Conservation (phyloP, 345 rosid species). For the Linum trigynum region DNA sequence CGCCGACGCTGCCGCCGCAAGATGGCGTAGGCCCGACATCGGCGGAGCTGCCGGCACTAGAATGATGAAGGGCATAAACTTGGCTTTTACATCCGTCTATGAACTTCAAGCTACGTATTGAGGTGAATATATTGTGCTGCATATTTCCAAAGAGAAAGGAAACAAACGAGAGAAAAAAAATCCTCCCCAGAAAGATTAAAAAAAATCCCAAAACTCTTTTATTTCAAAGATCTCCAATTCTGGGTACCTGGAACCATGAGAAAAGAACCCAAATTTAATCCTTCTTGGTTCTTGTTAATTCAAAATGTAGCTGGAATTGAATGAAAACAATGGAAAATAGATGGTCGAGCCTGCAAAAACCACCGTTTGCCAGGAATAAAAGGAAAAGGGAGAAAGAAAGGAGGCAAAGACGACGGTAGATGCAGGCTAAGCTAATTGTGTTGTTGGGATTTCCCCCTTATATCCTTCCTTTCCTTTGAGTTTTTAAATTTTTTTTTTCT, state of each 20-base stretch:
- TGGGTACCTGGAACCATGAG: not conserved
- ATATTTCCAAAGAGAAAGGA: conserved; percentile 25
- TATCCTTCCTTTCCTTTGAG: not conserved
- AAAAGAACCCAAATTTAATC: not conserved
- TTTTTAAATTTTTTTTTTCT: not conserved
- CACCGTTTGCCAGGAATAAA: conserved; percentile 12
- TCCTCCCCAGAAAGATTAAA: no score
- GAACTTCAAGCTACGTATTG: conserved; percentile 82
- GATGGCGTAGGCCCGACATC: conserved; percentile 11
- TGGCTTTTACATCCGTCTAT: conserved; percentile 81
- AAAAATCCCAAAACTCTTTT: no score
- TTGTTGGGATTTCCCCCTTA: not conserved
- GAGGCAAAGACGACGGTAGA: conserved; percentile 15
- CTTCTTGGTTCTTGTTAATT: no score
- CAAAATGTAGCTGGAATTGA: no score
- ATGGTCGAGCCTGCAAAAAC: conserved; percentile 28
- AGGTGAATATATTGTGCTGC: conserved; percentile 70
- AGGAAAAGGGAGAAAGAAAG: not conserved
- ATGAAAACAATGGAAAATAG: no score
- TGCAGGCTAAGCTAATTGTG: conserved; percentile 18
- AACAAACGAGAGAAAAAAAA: not conserved
- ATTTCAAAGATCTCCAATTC: conserved; percentile 9
- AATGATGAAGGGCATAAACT: conserved; percentile 49
- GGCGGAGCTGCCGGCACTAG: conserved; percentile 16
- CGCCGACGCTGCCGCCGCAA: conserved; percentile 42